A percentile compares a stretch with the other conserved stretches of the same genome.
phyloP scores from a whole-genome alignment of 805 yeast genomes.

The Wickerhamiella kurtzmanii region DNA sequence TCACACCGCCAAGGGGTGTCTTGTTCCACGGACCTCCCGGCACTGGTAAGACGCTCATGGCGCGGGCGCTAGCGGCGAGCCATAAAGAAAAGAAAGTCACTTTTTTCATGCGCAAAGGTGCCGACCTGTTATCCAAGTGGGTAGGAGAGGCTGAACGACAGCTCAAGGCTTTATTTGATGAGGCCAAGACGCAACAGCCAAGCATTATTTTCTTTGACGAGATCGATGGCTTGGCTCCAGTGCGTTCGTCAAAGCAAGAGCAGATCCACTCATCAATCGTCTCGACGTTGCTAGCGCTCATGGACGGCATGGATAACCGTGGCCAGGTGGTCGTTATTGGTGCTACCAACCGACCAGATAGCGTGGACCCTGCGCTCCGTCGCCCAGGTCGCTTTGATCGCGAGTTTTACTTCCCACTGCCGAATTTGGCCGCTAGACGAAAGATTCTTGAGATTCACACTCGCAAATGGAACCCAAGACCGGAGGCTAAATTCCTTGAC shows the following conservation, averaged over 20 bases:
- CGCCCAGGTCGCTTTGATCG: constrained; percentile 96
- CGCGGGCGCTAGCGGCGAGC: constrained; percentile 91
- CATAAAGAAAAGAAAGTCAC: constrained; percentile 76
- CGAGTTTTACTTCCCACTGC: constrained; percentile 91
- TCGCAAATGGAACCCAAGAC: constrained; percentile 71
- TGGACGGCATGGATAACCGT: constrained; percentile 99
- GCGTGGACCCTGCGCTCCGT: constrained; percentile 94
- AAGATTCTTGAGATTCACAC: constrained; percentile 79
- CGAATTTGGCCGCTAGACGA: constrained; percentile 64
- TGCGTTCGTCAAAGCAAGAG: constrained; percentile 91
- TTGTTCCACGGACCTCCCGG: constrained; percentile 98
- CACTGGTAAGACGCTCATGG: constrained; percentile 96
- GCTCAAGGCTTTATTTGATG: constrained; percentile 78
- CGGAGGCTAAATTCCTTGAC: constrained; percentile 42
- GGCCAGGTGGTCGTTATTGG: constrained; percentile 98
- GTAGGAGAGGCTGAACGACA: constrained; percentile 99
- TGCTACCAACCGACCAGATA: constrained; percentile 95
- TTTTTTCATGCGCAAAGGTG: constrained; percentile 96
- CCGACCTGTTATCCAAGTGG: constrained; percentile 95
- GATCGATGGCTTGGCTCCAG: constrained; percentile 97
- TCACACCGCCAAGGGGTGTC: constrained; percentile 95
- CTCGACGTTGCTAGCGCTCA: constrained; percentile 81
- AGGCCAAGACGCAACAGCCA: constrained; percentile 92
- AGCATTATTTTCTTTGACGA: constrained; percentile 94
- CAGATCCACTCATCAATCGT: constrained; percentile 97